Conservation (phyloP, 306 rosid species). For the Parietaria judaica region DNA sequence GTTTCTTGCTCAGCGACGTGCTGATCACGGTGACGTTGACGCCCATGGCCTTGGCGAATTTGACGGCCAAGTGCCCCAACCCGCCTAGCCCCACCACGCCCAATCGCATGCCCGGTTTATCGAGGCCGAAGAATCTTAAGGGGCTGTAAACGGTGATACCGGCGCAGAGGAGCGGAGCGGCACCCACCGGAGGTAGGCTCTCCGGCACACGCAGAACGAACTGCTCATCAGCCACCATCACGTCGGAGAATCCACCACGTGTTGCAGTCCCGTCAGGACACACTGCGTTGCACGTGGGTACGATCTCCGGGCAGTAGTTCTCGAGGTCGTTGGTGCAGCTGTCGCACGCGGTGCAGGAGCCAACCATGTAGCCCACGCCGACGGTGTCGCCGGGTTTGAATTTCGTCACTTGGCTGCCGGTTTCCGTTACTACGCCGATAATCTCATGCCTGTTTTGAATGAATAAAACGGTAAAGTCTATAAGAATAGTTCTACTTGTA, state of each 20-base stretch:
- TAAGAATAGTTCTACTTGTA: too few species aligned
- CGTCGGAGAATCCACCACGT: slow-evolving; percentile 34
- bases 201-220: slow-evolving; percentile 18
- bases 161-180: slow-evolving; percentile 40
- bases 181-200: slow-evolving; percentile 21
- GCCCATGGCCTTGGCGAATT: slow-evolving; percentile 38
- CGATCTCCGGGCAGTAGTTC: slow-evolving; percentile 31
- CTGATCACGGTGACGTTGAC: slow-evolving; percentile 36
- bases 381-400: slow-evolving; percentile 37
- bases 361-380: slow-evolving; percentile 22
- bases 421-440: slow-evolving; percentile 31
- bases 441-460: slow-evolving; percentile 33
- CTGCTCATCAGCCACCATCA: slow-evolving; percentile 25
- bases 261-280: slow-evolving; percentile 33
- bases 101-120: slow-evolving; percentile 19
- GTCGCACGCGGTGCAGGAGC: slow-evolving; percentile 35
- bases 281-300: slow-evolving; percentile 11
- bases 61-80: slow-evolving; percentile 42
- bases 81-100: slow-evolving; percentile 44
- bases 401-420: slow-evolving; percentile 29
- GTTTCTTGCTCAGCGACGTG: slow-evolving; percentile 27
- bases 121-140: slow-evolving; percentile 28
- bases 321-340: slow-evolving; percentile 21
- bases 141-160: slow-evolving; percentile 47
- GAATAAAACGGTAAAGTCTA: not conserved